Conservation (phyloP, 768 basidiomycete species). For the Lactarius tabidus region DNA sequence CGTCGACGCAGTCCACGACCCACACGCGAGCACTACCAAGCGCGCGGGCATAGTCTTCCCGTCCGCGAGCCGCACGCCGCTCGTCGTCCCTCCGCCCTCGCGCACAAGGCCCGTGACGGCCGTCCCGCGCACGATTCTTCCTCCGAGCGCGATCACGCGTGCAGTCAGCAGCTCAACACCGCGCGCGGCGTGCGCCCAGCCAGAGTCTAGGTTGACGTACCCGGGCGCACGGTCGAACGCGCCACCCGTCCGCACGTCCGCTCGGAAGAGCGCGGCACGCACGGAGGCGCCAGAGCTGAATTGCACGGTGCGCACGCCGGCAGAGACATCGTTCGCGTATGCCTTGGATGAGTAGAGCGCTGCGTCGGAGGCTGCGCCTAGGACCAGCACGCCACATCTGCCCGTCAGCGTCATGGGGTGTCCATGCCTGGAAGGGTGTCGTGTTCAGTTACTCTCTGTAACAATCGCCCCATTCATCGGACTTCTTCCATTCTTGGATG, state of each 20-base stretch:
- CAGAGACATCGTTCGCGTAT: constrained; percentile 56
- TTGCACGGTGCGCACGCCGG: constrained; percentile 49
- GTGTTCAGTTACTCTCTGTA: constrained; percentile 71
- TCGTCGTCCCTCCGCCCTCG: constrained; percentile 38
- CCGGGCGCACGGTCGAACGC: constrained; percentile 42
- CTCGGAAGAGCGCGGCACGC: constrained; percentile 45
- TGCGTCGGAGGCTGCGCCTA: constrained; percentile 37
- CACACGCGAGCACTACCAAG: constrained; percentile 65
- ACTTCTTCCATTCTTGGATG: constrained; percentile 65
- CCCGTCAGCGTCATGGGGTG: neutral
- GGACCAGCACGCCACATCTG: constrained; percentile 67
- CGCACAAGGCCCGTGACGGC: constrained; percentile 50
- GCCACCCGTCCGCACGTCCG: constrained; percentile 34
- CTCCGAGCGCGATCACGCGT: constrained; percentile 56
- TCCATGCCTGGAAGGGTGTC: neutral
- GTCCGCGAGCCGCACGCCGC: constrained; percentile 59
- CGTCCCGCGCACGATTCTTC: constrained; percentile 54
- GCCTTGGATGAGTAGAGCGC: constrained; percentile 48
- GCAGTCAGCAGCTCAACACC: constrained; percentile 54
- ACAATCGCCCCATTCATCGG: constrained; percentile 60
- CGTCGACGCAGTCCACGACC: constrained; percentile 81
- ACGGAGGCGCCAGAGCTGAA: constrained; percentile 41
- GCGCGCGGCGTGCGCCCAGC: constrained; percentile 79
- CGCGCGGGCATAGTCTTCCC: constrained; percentile 54
- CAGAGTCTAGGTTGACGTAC: constrained; percentile 72